Evolutionary conservation across 306 rosid genomes (phyloP).

Genomic region (Prinsepia uniflora): DNA sequence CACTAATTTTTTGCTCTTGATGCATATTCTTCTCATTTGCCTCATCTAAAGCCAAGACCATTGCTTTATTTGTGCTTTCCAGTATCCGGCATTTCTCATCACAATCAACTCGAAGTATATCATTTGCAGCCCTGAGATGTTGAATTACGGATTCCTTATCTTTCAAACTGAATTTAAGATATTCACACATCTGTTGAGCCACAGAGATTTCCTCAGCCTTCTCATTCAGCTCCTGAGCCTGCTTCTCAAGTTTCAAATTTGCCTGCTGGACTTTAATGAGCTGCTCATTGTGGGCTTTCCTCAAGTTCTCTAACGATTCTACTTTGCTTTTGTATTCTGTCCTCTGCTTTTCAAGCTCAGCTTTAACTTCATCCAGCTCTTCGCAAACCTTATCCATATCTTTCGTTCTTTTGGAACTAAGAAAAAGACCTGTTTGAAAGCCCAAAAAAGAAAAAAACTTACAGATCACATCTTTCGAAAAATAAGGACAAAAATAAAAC

Average conservation of each 20-base stretch:
- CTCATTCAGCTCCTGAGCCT: constrained; percentile 45
- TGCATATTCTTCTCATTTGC: constrained; percentile 52
- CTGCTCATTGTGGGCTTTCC: constrained; percentile 51
- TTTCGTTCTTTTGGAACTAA: constrained; percentile 16
- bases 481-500: background rate
- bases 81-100: constrained; percentile 36
- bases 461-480: background rate
- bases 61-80: constrained; percentile 46
- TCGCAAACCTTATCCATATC: constrained; percentile 55
- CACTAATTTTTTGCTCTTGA: constrained; percentile 42
- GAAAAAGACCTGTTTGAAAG: constrained; percentile 15
- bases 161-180: constrained; percentile 36
- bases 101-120: constrained; percentile 43
- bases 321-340: constrained; percentile 48
- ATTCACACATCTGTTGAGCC: constrained; percentile 35
- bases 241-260: constrained; percentile 50
- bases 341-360: constrained; percentile 57
- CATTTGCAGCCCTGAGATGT: constrained; percentile 52
- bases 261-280: constrained; percentile 41
- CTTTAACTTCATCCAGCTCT: constrained; percentile 66
- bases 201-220: constrained; percentile 35
- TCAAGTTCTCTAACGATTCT: constrained; percentile 47
- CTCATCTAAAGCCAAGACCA: constrained; percentile 53
- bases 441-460: background rate
- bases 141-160: constrained; percentile 48